These are phyloP conservation scores for Xylaria sp. DNA, from an alignment of 2,329 filamentous ascomycete species.

Conservation along the genomic window DNA sequence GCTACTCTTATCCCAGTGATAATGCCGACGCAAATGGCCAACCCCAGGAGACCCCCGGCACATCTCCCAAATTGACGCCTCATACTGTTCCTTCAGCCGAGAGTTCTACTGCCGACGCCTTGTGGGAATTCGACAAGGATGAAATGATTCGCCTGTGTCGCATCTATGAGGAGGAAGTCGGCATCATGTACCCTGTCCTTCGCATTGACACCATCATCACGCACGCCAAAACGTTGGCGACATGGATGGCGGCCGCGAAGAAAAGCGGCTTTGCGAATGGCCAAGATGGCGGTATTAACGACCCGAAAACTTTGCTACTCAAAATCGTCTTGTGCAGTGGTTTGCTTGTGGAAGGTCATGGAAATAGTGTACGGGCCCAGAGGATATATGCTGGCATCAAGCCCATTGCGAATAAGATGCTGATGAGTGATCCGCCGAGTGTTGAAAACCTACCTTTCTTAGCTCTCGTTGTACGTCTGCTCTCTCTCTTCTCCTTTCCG, in stretches of 20 bases:
- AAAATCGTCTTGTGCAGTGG: slow-evolving; percentile 85
- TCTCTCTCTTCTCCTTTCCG: background rate
- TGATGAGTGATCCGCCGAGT: slow-evolving; percentile 60
- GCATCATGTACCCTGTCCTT: slow-evolving; percentile 88
- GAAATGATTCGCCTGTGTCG: slow-evolving; percentile 81
- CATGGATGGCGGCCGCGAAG: slow-evolving; percentile 68
- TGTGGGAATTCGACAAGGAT: slow-evolving; percentile 78
- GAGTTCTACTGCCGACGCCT: slow-evolving; percentile 64
- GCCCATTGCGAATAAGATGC: slow-evolving; percentile 68
- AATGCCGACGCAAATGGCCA: slow-evolving; percentile 64
- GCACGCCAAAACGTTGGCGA: slow-evolving; percentile 72
- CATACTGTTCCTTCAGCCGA: slow-evolving; percentile 46
- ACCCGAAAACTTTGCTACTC: slow-evolving; percentile 68
- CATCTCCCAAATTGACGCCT: slow-evolving; percentile 43
- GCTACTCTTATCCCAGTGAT: slow-evolving; percentile 71
- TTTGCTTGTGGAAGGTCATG: slow-evolving; percentile 77
- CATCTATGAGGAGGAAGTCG: slow-evolving; percentile 87
- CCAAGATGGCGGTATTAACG: slow-evolving; percentile 49
- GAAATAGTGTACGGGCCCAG: slow-evolving; percentile 75
- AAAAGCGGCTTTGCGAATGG: slow-evolving; percentile 42
- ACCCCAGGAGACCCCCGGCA: slow-evolving; percentile 42
- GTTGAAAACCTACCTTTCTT: slow-evolving; percentile 57
- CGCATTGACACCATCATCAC: slow-evolving; percentile 73
- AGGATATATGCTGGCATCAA: slow-evolving; percentile 79
- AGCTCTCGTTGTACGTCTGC: slow-evolving; percentile 46